Evolutionary conservation across 1,284 basidiomycete species (phyloP), one percentile per base, ranked within the genome.

Genomic region (Sporisorium sorghi): DNA sequence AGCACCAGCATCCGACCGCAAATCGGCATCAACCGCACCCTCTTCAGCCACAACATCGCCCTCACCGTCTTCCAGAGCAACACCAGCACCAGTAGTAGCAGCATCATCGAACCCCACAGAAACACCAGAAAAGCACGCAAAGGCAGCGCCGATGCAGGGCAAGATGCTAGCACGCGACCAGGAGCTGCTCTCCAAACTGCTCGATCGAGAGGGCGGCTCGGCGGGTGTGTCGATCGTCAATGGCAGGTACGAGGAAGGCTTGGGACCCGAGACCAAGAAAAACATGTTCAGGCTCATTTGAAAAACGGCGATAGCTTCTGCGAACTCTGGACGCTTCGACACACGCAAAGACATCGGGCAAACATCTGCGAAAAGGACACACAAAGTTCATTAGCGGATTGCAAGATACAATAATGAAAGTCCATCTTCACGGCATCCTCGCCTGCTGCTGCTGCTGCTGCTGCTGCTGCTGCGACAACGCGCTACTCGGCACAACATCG

Each of bases 271-370:
- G 47, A 71, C 70, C 6, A 73, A 76, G 67, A 78, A 76, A 42
- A 76, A 78, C 46, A 71, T 78, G 73, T 78, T 78, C 24, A 39
- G 76, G 8, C 58, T 76, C n/a, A 78, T 78, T 30, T 78, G 37
- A 48, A n/a, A n/a, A n/a, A n/a, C n/a, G n/a, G n/a, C n/a, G n/a
- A n/a, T n/a, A n/a, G n/a, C n/a, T n/a, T n/a, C n/a, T n/a, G n/a
- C n/a, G n/a, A n/a, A n/a, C n/a, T n/a, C n/a, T n/a, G n/a, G n/a
- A n/a, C n/a, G n/a, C n/a, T n/a, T n/a, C n/a, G n/a, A n/a, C n/a
- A n/a, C n/a, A n/a, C n/a, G n/a, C n/a, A n/a, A n/a, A n/a, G n/a
- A n/a, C n/a, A n/a, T n/a, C n/a, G n/a, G n/a, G n/a, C n/a, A n/a
- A n/a, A n/a, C n/a, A n/a, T n/a, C n/a, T n/a, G n/a, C n/a, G n/a